Conservation (phyloP, 2,329 filamentous ascomycete species). For the Aspergillus sojae region DNA sequence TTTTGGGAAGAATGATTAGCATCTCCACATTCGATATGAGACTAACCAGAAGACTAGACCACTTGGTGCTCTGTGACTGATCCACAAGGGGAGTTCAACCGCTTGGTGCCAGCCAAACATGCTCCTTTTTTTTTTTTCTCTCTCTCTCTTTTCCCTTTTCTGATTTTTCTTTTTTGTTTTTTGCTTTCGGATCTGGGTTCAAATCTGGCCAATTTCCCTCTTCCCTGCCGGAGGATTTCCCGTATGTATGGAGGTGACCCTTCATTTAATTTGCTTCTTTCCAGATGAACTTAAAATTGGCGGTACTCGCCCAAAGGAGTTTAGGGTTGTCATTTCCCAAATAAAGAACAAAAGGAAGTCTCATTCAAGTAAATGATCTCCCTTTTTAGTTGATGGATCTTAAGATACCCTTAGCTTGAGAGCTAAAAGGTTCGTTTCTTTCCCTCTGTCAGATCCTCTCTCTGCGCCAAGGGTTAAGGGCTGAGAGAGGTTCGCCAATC, state of each 20-base stretch:
- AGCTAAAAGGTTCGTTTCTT: conserved; percentile 7
- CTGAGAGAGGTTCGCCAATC: conserved; percentile 11
- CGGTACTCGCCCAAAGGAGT: neutral
- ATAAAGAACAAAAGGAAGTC: neutral
- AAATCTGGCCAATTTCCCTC: neutral
- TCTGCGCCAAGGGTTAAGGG: conserved; percentile 5
- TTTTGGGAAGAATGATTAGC: conserved; percentile 6
- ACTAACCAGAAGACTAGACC: conserved; percentile 8
- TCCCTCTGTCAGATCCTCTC: conserved; percentile 12
- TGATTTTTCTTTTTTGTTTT: neutral
- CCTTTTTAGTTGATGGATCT: conserved; percentile 6
- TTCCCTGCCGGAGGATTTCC: neutral
- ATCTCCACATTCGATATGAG: conserved; percentile 9
- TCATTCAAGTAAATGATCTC: neutral
- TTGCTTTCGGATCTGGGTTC: neutral
- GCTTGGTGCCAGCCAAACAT: neutral
- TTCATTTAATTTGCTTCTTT: neutral
- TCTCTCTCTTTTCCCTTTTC: neutral
- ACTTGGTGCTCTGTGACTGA: conserved; percentile 14
- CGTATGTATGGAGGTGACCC: neutral
- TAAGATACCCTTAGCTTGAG: conserved; percentile 7
- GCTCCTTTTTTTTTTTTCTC: neutral
- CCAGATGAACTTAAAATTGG: neutral
- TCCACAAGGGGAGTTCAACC: conserved; percentile 5
- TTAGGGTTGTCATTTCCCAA: neutral